A percentile compares a stretch with the other conserved stretches of the same genome.
Conservation (phyloP, 2,329 filamentous ascomycete species). For the Bretziella fagacearum region DNA sequence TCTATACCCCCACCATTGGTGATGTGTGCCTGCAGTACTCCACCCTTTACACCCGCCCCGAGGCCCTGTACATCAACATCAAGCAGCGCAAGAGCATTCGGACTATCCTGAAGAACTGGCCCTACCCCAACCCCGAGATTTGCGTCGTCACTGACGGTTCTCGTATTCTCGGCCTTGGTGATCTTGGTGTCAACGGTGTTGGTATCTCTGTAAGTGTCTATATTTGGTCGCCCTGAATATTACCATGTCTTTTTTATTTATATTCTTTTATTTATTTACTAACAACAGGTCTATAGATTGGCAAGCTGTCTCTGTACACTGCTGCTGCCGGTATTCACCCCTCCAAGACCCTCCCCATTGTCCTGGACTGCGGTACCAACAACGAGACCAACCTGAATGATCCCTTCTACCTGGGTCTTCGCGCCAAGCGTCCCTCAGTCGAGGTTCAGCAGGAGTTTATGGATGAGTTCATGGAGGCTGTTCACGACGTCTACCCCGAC, state of each 20-base stretch:
- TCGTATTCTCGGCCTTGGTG: slow-evolving; percentile 78
- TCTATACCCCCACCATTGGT: slow-evolving; percentile 82
- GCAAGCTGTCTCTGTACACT: slow-evolving; percentile 89
- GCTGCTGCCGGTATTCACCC: slow-evolving; percentile 90
- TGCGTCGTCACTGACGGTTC: slow-evolving; percentile 95
- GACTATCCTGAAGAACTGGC: slow-evolving; percentile 86
- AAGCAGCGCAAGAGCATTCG: slow-evolving; percentile 82
- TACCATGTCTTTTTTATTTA: not conserved
- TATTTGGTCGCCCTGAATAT: not conserved
- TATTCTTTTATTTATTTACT: not conserved
- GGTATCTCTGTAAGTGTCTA: slow-evolving; percentile 62
- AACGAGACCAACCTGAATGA: slow-evolving; percentile 50
- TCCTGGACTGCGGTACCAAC: slow-evolving; percentile 48
- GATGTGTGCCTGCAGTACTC: slow-evolving; percentile 96
- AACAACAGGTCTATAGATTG: slow-evolving; percentile 36
- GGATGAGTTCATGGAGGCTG: slow-evolving; percentile 91
- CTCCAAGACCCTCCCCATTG: slow-evolving; percentile 59
- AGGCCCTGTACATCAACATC: slow-evolving; percentile 91
- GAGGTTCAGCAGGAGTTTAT: slow-evolving; percentile 78
- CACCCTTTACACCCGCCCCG: slow-evolving; percentile 83
- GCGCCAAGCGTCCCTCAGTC: slow-evolving; percentile 60
- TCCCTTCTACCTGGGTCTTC: slow-evolving; percentile 75
- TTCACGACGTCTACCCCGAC: slow-evolving; percentile 52
- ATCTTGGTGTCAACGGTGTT: slow-evolving; percentile 92
- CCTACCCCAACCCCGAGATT: slow-evolving; percentile 75